A percentile compares a stretch with the other conserved stretches of the same genome.
Conservation (phyloP, 2,329 filamentous ascomycete species). For the Colletotrichum plurivorum region DNA sequence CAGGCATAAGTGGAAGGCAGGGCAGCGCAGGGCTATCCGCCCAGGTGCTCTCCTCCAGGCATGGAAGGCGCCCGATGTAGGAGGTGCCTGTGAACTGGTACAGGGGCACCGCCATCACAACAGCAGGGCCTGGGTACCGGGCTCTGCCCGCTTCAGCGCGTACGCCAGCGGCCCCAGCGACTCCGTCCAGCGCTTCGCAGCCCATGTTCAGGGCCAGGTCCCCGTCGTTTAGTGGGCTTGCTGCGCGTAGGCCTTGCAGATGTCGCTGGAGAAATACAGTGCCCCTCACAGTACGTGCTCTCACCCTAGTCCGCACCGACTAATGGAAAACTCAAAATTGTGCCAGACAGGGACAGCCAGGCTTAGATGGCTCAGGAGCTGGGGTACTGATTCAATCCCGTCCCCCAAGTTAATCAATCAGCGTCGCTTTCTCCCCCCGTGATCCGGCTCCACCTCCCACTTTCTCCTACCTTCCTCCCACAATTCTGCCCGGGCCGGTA, state of each 20-base stretch:
- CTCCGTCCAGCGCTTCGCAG: constrained; percentile 27
- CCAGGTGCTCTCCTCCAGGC: no score
- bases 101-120: background rate
- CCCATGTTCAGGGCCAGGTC: constrained; percentile 19
- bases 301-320: constrained; percentile 16
- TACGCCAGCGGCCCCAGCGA: constrained; percentile 13
- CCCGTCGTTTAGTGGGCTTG: constrained; percentile 18
- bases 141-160: constrained; percentile 17
- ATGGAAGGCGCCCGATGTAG: no score
- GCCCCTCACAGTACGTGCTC: constrained; percentile 10
- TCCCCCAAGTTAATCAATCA: constrained; percentile 19
- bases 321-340: constrained; percentile 39
- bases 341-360: constrained; percentile 28
- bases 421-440: background rate
- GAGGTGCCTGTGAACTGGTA: no score
- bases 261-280: constrained; percentile 14
- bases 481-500: constrained; percentile 30
- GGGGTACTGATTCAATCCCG: constrained; percentile 38
- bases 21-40: background rate
- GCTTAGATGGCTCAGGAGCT: constrained; percentile 23
- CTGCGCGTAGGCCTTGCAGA: background rate
- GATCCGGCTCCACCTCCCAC: constrained; percentile 32
- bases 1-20: background rate
- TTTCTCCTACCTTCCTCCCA: constrained; percentile 28
- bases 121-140: constrained; percentile 4